Evolutionary conservation across 768 basidiomycete species (phyloP), one percentile per base, ranked within the genome.

Genomic region (Tephrocybe sp.): DNA sequence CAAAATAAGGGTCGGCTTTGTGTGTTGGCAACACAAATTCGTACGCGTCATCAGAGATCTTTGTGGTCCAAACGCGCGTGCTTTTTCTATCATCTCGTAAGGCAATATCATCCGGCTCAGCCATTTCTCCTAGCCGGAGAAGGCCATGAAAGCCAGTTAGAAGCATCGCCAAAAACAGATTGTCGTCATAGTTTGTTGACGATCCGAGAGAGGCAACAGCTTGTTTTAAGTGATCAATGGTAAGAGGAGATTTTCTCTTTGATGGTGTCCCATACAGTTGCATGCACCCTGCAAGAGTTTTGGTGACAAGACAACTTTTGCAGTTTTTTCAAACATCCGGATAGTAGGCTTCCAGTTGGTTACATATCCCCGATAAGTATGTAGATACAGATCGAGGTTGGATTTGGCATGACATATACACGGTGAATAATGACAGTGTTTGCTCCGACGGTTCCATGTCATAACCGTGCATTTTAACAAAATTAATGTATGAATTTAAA

Each of bases 291-390:
- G 19, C 12, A 0, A 69, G 47, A 0, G 68, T 67, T 6, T 56
- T 43, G 0, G 22, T 6, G 1, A 73, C 70, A 0, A 72, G 51
- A 0, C 27, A 29, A 11, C 50, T 46, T 4, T 51, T 30, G 2
- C 64, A 58, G 13, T 39, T 34, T 0, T 9, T 16, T 1, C 61
- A 60, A 3, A 69, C 60, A 1, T 53, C 8, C 0, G 29, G 29
- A 30, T 30, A 30, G 29, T 7, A 30, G 12, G 54, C 23, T 47
- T 69, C 63, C 7, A 73, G 63, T 37, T 63, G 57, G 25, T 61
- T 62, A 47, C 29, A 64, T 15, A 73, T 69, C n/a, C 72, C 13
- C 73, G 66, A 0, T 69, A n/a, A n/a, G n/a, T n/a, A n/a, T n/a
- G n/a, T n/a, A n/a, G n/a, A n/a, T n/a, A n/a, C n/a, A n/a, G n/a